Evolutionary conservation across 805 yeast species (phyloP).

Genomic region (Priceomyces fermenticarens): DNA sequence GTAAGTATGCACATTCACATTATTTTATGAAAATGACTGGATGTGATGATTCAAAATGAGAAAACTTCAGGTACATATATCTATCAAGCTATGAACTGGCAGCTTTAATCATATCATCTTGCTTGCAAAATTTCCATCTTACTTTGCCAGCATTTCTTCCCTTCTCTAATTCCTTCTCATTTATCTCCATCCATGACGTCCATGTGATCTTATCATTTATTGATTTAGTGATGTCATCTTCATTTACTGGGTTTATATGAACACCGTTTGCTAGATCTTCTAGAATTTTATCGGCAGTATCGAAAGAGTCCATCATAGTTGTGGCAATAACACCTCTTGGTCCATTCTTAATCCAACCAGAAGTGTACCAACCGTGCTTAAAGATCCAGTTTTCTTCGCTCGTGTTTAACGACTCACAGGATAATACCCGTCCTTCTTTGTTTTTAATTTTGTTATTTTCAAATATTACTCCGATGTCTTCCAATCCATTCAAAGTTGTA

Average conservation of each 20-base stretch:
- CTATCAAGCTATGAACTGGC: conserved; percentile 15
- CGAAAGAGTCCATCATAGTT: conserved; percentile 81
- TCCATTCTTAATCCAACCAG: conserved; percentile 91
- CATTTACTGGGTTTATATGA: conserved; percentile 19
- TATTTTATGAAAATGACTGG: conserved; percentile 31
- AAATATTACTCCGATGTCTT: conserved; percentile 32
- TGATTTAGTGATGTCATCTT: conserved; percentile 12
- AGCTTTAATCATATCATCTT: conserved; percentile 48
- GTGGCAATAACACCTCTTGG: conserved; percentile 88
- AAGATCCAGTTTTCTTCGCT: conserved; percentile 19
- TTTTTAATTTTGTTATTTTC: conserved; percentile 28
- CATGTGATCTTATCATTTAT: conserved; percentile 41
- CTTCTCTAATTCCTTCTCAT: conserved; percentile 46
- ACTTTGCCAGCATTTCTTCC: conserved; percentile 53
- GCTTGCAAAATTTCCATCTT: conserved; percentile 53
- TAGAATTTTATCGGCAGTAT: conserved; percentile 64
- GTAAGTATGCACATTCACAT: conserved; percentile 28
- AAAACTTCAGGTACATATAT: not conserved
- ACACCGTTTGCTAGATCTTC: conserved; percentile 47
- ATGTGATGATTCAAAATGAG: conserved; percentile 15
- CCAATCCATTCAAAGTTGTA: conserved; percentile 56
- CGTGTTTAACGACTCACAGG: conserved; percentile 11
- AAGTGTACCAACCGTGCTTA: conserved; percentile 58
- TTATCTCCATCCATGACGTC: conserved; percentile 65
- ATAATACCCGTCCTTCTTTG: conserved; percentile 31